Evolutionary conservation across 441 rosid genomes (phyloP), one percentile per base, ranked within the genome.

Genomic region (Jatropha podagrica): DNA sequence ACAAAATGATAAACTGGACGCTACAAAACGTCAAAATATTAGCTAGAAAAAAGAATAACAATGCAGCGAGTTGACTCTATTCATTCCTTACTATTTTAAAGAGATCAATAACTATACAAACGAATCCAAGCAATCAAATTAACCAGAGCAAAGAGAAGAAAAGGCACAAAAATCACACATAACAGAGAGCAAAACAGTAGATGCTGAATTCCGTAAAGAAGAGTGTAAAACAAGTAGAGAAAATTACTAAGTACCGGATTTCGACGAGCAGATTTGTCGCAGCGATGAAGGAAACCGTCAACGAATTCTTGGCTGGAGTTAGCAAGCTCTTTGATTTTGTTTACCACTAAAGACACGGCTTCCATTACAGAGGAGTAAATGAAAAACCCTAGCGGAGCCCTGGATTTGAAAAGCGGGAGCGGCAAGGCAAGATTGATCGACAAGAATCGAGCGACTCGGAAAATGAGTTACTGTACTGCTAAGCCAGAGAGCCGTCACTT

Each of bases 201-300:
- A 23, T 10, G 12, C 12, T n/a, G 15, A 26, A 42, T 8, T 20
- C 48, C 12, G 23, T 32, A 10, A 67, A 18, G 26, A 11, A 8
- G 18, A 46, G 15, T 14, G n/a, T 7, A 8, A 23, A 20, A n/a
- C 23, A 61, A 44, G 23, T 56, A 15, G 17, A 27, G 15, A 5
- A 68, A 56, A 65, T 4, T n/a, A 64, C n/a, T 42, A 48, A 38
- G 26, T 91, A 95, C 98, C 90, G 97, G 95, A 74, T 87, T 88
- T 71, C 86, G 90, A 81, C 87, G 85, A 7, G 83, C 74, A 27
- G 82, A 81, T 46, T 74, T 74, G 72, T 80, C 56, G 41, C 80
- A 80, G 84, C 80, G 80, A 72, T 49, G 76, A 23, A 87, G n/a
- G 56, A 85, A 77, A 81, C 83, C 78, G 74, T 78, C 77, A 56